These are phyloP conservation scores for Plicaturopsis crispa DNA, from an alignment of 768 basidiomycete species.

Conservation along the genomic window DNA sequence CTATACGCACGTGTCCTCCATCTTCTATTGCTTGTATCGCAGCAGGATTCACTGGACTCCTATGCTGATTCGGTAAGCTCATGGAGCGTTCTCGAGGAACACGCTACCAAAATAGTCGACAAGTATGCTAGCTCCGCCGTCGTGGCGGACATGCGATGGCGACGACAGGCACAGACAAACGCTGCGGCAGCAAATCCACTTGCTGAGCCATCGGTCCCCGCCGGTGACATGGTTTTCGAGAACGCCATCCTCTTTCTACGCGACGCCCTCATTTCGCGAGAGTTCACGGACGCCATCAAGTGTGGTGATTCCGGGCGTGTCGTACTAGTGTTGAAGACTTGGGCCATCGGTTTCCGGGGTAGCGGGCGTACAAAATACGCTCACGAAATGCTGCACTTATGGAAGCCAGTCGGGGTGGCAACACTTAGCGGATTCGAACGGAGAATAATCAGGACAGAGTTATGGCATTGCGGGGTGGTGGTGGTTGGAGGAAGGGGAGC, in stretches of 20 bases:
- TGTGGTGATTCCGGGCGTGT: slow-evolving; percentile 24
- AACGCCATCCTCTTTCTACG: slow-evolving; percentile 20
- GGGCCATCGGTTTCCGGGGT: slow-evolving; percentile 21
- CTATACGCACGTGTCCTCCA: slow-evolving; percentile 26
- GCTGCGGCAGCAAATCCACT: background rate
- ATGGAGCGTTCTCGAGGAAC: slow-evolving; percentile 13
- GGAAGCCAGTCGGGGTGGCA: slow-evolving; percentile 8
- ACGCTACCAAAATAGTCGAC: slow-evolving; percentile 15
- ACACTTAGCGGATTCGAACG: slow-evolving; percentile 14
- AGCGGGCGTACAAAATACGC: slow-evolving; percentile 26
- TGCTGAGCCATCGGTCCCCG: background rate
- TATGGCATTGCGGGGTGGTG: slow-evolving; percentile 11
- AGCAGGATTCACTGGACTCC: slow-evolving; percentile 7
- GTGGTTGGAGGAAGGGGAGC: too few species aligned
- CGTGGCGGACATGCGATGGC: slow-evolving; percentile 14
- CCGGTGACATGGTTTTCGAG: slow-evolving; percentile 21
- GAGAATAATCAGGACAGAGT: slow-evolving; percentile 10
- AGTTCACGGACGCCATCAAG: slow-evolving; percentile 22
- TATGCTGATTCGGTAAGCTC: slow-evolving; percentile 8
- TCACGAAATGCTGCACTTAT: slow-evolving; percentile 21
- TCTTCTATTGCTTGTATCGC: slow-evolving; percentile 22
- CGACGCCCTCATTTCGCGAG: slow-evolving; percentile 18
- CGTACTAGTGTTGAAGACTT: slow-evolving; percentile 19
- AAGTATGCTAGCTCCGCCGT: slow-evolving; percentile 10
- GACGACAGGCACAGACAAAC: slow-evolving; percentile 1